Evolutionary conservation across 768 basidiomycete species (phyloP).

Genomic region (Hypsizygus marmoreus): DNA sequence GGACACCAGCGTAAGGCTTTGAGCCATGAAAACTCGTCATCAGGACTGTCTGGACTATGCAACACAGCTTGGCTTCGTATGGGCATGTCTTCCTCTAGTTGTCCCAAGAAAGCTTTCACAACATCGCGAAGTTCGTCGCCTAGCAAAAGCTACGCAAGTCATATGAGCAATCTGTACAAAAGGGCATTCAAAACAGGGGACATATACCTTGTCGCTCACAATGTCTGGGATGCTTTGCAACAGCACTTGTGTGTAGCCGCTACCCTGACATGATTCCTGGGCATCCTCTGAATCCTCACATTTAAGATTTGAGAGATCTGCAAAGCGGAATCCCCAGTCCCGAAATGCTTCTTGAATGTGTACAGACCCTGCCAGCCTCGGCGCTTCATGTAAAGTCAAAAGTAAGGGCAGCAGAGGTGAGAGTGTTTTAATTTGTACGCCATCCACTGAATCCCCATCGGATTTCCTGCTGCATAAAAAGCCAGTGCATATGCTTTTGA

Average conservation of each 20-base stretch:
- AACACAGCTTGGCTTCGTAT: no score
- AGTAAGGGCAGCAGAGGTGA: slow-evolving; percentile 61
- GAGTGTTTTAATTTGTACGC: slow-evolving; percentile 44
- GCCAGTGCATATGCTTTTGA: slow-evolving; percentile 72
- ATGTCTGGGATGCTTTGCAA: slow-evolving; percentile 68
- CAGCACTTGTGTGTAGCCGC: slow-evolving; percentile 63
- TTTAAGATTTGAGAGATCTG: slow-evolving; percentile 27
- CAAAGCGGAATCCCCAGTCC: slow-evolving; percentile 72
- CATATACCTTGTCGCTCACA: slow-evolving; percentile 67
- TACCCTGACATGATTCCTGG: slow-evolving; percentile 31
- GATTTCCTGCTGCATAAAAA: slow-evolving; percentile 50
- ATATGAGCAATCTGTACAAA: slow-evolving; percentile 5
- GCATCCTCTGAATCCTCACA: slow-evolving; percentile 19
- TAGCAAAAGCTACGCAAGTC: slow-evolving; percentile 50
- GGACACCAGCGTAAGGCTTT: slow-evolving; percentile 82
- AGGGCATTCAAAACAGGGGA: slow-evolving; percentile 7
- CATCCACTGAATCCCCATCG: slow-evolving; percentile 23
- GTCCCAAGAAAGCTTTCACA: slow-evolving; percentile 70
- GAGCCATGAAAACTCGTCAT: slow-evolving; percentile 56
- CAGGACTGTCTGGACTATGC: slow-evolving; percentile 22
- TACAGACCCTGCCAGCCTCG: slow-evolving; percentile 42
- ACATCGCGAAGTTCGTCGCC: slow-evolving; percentile 76
- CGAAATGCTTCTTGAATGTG: slow-evolving; percentile 50
- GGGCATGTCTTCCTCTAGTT: slow-evolving; percentile 51
- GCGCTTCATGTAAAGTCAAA: slow-evolving; percentile 66